Conservation (phyloP, 768 basidiomycete genomes). For the Gymnopilus junonius region DNA sequence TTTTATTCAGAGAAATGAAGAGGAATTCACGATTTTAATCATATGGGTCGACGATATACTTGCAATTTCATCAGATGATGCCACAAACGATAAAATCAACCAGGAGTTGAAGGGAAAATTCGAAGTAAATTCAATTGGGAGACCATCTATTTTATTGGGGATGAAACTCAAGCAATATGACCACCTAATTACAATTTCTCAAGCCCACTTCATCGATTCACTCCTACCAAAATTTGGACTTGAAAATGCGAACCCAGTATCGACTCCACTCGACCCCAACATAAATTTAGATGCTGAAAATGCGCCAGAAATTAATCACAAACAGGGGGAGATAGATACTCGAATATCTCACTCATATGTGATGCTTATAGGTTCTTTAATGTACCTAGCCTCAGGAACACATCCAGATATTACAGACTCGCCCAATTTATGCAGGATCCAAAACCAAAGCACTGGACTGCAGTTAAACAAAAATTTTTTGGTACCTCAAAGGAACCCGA, state of each 20-base stretch:
- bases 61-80: constrained; percentile 21
- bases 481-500: constrained; percentile 39
- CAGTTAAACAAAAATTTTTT: constrained; percentile 41
- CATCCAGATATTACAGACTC: constrained; percentile 43
- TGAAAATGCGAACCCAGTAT: constrained; percentile 24
- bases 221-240: constrained; percentile 29
- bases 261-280: constrained; percentile 28
- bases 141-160: constrained; percentile 32
- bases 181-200: constrained; percentile 30
- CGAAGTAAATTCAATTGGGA: constrained; percentile 34
- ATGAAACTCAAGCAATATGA: constrained; percentile 31
- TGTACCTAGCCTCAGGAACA: constrained; percentile 31
- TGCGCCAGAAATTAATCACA: neutral
- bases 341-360: constrained; percentile 14
- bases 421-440: constrained; percentile 39
- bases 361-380: neutral
- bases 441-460: constrained; percentile 36
- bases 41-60: constrained; percentile 41
- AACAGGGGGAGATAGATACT: constrained; percentile 17
- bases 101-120: constrained; percentile 27
- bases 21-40: constrained; percentile 17
- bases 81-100: constrained; percentile 19
- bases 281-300: constrained; percentile 18
- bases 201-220: constrained; percentile 30
- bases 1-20: constrained; percentile 17